A percentile compares a stretch with the other conserved stretches of the same genome.
These are phyloP conservation scores for Lepidium aucheri DNA, from an alignment of 345 rosid genomes.

Conservation along the genomic window DNA sequence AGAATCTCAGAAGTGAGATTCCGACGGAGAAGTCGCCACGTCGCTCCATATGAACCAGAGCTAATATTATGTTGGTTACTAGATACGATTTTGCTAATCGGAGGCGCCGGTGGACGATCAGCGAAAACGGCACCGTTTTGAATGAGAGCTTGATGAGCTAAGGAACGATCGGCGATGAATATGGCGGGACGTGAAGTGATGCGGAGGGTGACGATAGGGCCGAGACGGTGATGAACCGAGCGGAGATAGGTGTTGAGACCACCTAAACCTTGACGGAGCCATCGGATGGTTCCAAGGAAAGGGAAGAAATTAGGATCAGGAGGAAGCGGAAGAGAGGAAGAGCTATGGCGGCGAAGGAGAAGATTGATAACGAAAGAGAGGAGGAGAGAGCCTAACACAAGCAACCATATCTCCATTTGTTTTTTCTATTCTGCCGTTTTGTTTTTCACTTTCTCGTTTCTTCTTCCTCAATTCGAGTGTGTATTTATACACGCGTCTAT, in stretches of 20 bases:
- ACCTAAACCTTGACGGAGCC: background rate
- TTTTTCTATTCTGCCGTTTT: too few relatives aligned
- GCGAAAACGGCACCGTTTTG: slow-evolving; percentile 27
- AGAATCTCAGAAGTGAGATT: slow-evolving; percentile 36
- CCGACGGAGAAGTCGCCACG: slow-evolving; percentile 29
- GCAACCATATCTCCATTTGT: slow-evolving; percentile 14
- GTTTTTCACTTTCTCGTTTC: too few relatives aligned
- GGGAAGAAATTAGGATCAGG: slow-evolving; percentile 9
- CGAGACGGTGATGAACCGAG: background rate
- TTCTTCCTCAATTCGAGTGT: too few relatives aligned
- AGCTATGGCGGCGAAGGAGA: background rate
- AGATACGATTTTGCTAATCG: background rate
- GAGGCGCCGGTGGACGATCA: slow-evolving; percentile 22
- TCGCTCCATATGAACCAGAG: slow-evolving; percentile 29
- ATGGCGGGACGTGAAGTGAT: slow-evolving; percentile 20
- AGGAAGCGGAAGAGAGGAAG: background rate
- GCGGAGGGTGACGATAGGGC: slow-evolving; percentile 27
- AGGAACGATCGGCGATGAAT: slow-evolving; percentile 21
- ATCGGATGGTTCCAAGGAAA: slow-evolving; percentile 4
- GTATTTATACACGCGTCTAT: too few relatives aligned
- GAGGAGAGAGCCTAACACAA: background rate
- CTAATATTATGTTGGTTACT: slow-evolving; percentile 25
- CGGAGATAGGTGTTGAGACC: background rate
- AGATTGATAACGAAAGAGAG: background rate
- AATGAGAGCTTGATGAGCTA: slow-evolving; percentile 29